These are phyloP conservation scores for Jatropha curcas DNA, from an alignment of 345 rosid genomes.

Conservation along the genomic window DNA sequence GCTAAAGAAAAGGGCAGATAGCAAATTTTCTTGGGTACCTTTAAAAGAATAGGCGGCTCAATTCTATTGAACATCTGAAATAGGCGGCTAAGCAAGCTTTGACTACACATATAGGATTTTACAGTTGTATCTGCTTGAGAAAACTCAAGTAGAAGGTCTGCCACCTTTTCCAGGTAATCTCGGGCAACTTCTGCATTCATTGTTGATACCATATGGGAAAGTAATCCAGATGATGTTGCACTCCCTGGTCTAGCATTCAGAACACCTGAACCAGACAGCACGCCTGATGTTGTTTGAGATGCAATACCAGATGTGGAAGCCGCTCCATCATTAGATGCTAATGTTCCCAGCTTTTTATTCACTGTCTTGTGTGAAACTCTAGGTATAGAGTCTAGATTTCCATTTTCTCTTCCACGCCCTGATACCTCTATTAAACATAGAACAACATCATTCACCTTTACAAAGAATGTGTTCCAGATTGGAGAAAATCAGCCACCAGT, in stretches of 20 bases:
- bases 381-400: conserved; percentile 60
- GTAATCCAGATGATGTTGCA: conserved; percentile 90
- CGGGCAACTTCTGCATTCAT: conserved; percentile 88
- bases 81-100: conserved; percentile 86
- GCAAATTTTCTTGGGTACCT: conserved; percentile 47
- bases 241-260: conserved; percentile 96
- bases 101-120: conserved; percentile 90
- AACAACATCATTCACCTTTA: conserved; percentile 5
- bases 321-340: conserved; percentile 56
- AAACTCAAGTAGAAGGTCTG: conserved; percentile 96
- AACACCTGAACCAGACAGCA: conserved; percentile 95
- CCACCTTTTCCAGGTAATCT: conserved; percentile 95
- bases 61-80: conserved; percentile 89
- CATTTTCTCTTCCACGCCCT: conserved; percentile 80
- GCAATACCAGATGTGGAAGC: conserved; percentile 80
- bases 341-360: conserved; percentile 59
- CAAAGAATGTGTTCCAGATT: background rate
- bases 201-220: conserved; percentile 87
- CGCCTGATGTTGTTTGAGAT: conserved; percentile 94
- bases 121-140: conserved; percentile 93
- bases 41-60: conserved; percentile 83
- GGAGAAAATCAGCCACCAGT: background rate
- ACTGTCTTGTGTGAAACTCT: conserved; percentile 58
- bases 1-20: conserved; percentile 10
- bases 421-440: conserved; percentile 67